phyloP scores from a whole-genome alignment of 352 stramenopile genomes.

The Halophytophthora batemanensis region DNA sequence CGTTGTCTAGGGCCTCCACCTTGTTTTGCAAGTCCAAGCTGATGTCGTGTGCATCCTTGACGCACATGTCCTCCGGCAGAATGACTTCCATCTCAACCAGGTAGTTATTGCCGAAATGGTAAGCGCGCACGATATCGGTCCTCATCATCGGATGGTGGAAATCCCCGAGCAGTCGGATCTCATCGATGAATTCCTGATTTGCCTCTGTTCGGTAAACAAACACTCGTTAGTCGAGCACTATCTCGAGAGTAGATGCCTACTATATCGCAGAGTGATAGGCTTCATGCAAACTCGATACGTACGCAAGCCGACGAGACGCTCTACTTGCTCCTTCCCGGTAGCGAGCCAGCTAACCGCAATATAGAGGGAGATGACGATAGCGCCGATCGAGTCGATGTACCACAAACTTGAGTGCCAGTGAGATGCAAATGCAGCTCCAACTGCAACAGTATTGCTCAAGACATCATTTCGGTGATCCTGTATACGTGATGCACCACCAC shows the following conservation, averaged over 20 bases:
- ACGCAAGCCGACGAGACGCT: constrained; percentile 86
- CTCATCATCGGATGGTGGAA: constrained; percentile 86
- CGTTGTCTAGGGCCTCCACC: constrained; percentile 93
- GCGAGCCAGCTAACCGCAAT: constrained; percentile 95
- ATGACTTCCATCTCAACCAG: constrained; percentile 87
- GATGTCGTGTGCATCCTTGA: constrained; percentile 95
- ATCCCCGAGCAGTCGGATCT: constrained; percentile 87
- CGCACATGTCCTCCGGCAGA: constrained; percentile 85
- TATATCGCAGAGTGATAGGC: constrained; percentile 1
- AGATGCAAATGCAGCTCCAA: constrained; percentile 72
- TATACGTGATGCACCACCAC: constrained; percentile 5
- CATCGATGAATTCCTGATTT: constrained; percentile 92
- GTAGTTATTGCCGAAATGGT: constrained; percentile 98
- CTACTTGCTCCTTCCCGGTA: constrained; percentile 95
- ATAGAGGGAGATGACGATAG: constrained; percentile 95
- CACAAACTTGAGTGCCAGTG: constrained; percentile 79
- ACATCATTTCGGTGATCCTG: constrained; percentile 98
- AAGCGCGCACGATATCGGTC: constrained; percentile 92
- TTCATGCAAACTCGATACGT: constrained; percentile 24
- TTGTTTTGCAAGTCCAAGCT: constrained; percentile 95
- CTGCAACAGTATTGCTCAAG: constrained; percentile 91
- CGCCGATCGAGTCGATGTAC: constrained; percentile 93
- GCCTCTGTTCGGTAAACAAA: constrained; percentile 47
- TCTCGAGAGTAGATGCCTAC: background rate
- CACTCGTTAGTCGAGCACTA: constrained; percentile 1